phyloP scores from a whole-genome alignment of 352 stramenopile genomes.

The Globisporangium spiculum region DNA sequence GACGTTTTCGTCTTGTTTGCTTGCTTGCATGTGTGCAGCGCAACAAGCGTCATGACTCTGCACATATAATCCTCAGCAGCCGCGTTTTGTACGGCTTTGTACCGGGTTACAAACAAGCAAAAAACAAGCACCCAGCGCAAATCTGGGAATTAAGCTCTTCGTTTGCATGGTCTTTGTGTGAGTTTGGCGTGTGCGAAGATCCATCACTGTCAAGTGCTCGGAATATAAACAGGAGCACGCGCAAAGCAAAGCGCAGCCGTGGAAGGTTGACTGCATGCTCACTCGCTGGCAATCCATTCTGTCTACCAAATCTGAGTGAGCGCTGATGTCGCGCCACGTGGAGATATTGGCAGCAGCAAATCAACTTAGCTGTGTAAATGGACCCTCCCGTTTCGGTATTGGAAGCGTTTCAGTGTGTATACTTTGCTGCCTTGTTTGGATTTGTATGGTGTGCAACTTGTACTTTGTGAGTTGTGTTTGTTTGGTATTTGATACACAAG shows the following conservation, averaged over 20 bases:
- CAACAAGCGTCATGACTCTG: not conserved
- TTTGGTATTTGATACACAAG: not conserved
- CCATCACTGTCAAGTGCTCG: not conserved
- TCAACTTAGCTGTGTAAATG: not conserved
- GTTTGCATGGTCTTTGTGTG: slow-evolving; percentile 1
- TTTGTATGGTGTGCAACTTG: not conserved
- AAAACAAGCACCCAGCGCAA: not conserved
- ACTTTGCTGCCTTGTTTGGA: not conserved
- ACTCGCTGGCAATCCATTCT: not conserved
- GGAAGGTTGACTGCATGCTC: not conserved
- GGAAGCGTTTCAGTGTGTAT: not conserved
- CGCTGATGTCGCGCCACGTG: not conserved
- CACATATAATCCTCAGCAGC: not conserved
- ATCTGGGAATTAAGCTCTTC: not conserved
- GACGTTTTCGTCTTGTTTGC: slow-evolving; percentile 4
- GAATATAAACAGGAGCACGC: not conserved
- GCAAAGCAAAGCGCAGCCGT: not conserved
- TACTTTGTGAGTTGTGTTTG: not conserved
- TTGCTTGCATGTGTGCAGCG: not conserved
- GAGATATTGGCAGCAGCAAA: not conserved
- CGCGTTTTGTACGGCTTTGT: not conserved
- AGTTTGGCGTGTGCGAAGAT: not conserved
- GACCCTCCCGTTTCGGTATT: not conserved
- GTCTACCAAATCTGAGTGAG: not conserved
- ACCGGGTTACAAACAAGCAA: not conserved